phyloP scores from a whole-genome alignment of 768 basidiomycete genomes.

The Filobasidium floriforme region DNA sequence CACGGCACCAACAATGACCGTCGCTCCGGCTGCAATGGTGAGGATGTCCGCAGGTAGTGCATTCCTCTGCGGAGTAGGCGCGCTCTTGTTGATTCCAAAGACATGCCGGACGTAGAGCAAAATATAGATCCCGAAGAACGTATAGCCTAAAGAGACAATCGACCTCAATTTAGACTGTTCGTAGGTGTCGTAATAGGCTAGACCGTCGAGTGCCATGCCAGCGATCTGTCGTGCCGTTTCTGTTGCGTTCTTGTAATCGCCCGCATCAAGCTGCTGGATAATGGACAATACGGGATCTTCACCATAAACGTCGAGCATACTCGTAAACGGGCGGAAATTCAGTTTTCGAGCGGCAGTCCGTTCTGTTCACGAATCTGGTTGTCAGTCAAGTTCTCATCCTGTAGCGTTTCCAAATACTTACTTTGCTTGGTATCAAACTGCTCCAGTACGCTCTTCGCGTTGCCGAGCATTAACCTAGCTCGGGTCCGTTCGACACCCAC shows the following conservation, averaged over 20 bases:
- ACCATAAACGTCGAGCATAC: not conserved
- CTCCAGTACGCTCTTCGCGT: slow-evolving; percentile 12
- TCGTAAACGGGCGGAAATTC: slow-evolving; percentile 12
- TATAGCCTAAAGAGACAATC: slow-evolving; percentile 65
- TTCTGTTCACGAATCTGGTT: not conserved
- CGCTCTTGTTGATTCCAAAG: not conserved
- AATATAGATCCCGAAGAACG: slow-evolving; percentile 60
- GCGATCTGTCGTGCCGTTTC: not conserved
- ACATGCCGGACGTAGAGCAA: slow-evolving; percentile 8
- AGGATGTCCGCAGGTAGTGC: not conserved
- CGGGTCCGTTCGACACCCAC: not conserved
- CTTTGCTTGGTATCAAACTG: slow-evolving; percentile 18
- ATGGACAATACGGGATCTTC: not conserved
- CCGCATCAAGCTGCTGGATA: not conserved
- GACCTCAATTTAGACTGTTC: slow-evolving; percentile 64
- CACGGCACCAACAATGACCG: slow-evolving; percentile 51
- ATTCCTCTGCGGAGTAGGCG: no score
- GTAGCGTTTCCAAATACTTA: slow-evolving; percentile 8
- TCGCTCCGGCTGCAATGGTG: slow-evolving; percentile 39
- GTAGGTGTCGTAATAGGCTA: slow-evolving; percentile 48
- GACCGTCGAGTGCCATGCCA: slow-evolving; percentile 9
- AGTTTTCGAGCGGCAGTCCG: not conserved
- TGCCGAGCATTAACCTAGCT: slow-evolving; percentile 14
- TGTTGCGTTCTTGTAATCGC: slow-evolving; percentile 6
- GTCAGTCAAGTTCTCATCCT: not conserved